Base-by-base conservation (phyloP, 139 green algal genomes). In the Chlamydomonas applanata region DNA sequence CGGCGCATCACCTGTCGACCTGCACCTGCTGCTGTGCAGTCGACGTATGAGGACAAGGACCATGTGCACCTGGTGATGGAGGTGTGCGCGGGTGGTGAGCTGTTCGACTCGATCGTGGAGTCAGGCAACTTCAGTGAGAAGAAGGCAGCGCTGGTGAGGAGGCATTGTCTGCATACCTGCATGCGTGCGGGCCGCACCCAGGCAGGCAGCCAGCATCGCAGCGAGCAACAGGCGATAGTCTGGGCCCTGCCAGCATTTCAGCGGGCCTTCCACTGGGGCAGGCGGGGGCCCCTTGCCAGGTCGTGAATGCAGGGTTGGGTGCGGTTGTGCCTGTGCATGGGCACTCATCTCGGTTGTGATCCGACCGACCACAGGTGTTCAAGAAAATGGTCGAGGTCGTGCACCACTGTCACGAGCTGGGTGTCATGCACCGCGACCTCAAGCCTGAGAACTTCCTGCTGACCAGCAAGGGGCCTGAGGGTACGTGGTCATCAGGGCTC, bases 371-470 rank as follows among this genome's bases (percentile, higher is more conserved):
- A 34, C 34, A 72, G 16, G 79, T 95, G 30, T 93, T 97, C 49
- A 85, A 91, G 1, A 97, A 92, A 34, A 98, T 99, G 83, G 87
- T 99, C 30, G 83, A 91, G 63, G 90, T 97, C 36, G 88, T 98
- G 44, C 87, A 93, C 60, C 89, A 98, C 77, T 98, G 95, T 82
- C 96, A 99, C 75, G 84, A 89, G 35, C 80, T 98, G 54, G 91
- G 93, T 20, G 93, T 99, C 29, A 95, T 99, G 65, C 95, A 98
- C 85, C 84, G 91, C 25, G 92, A 97, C 73, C 76, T 95, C 5
- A 94, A 94, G 68, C 88, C 89, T 33, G 96, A 99, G 81, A 99
- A 99, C 84, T 99, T 99, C 77, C 81, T 99, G 77, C 87, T 99
- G 33, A 90, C 87, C 3, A 88, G 61, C 77, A 92, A 91, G 66